Evolutionary conservation across 2,329 filamentous ascomycete genomes (phyloP), one percentile per base, ranked within the genome.

Genomic region (Zymoseptoria brevis): DNA sequence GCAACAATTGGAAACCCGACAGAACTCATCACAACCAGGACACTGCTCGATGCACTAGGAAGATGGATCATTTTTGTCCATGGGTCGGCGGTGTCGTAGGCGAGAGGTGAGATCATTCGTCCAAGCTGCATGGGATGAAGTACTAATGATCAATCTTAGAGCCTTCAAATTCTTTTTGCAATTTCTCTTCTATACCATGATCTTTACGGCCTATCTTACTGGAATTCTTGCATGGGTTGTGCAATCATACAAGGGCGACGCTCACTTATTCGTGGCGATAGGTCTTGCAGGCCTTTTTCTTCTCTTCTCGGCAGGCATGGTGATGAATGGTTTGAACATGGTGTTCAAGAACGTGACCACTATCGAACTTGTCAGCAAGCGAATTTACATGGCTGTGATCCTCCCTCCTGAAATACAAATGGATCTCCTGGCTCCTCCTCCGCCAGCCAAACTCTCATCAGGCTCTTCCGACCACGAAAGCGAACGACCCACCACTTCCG

Each of bases 41-140:
- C 70, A 78, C 94, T 11, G 84, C 84, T 54, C 82, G 90, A 50
- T 97, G 93, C 69, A 88, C 96, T 21, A 78, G 82, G 49, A 94
- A 94, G 69, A 94, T 96, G 88, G 93, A 97, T 64, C 93, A 97
- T 71, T 94, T 92, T 68, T 99, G 94, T 69, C 94, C 93, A 0
- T 97, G 86, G 84, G 92, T 96, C n/a, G 93, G 93, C 3, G 94
- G 93, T 21, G 89, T 96, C 64, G 86, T 99, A 8, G 88, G 86
- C 0, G 92, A 96, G 72, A 56, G 64, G 30, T 56, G 26, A n/a
- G 19, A 6, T 9, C 2, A 53, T 24, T 3, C 0, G 22, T 4
- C 49, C 1, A 16, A 1, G 19, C 1, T 50, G 19, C 2, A 4
- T 3, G 21, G 8, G 6, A 8, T 22, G 26, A n/a, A 19, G 4